A percentile compares a stretch with the other conserved stretches of the same genome.
These are phyloP conservation scores for Apophysomyces variabilis DNA, from an alignment of 371 early-diverging fungal genomes.

Conservation along the genomic window DNA sequence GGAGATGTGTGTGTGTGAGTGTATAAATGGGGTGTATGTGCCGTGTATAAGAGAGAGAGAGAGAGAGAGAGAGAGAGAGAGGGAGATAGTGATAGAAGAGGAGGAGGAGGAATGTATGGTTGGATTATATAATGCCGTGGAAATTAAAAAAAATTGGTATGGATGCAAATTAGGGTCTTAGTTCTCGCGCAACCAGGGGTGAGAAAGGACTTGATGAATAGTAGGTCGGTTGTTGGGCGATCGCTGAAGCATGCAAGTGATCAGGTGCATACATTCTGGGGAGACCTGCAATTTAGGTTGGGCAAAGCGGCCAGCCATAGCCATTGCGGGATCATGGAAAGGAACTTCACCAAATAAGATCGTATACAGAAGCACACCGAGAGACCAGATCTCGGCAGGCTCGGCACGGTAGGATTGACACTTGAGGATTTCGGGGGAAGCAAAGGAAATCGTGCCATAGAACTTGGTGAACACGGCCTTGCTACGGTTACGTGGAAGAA, in stretches of 20 bases:
- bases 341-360: slow-evolving; percentile 78
- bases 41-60: neutral
- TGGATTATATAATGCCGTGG: too few species aligned
- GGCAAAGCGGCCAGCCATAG: slow-evolving; percentile 46
- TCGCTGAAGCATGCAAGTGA: slow-evolving; percentile 70
- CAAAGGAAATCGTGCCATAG: slow-evolving; percentile 69
- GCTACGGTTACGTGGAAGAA: slow-evolving; percentile 51
- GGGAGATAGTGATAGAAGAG: slow-evolving; percentile 1
- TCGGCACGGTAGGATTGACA: slow-evolving; percentile 74
- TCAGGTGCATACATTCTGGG: slow-evolving; percentile 55
- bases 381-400: slow-evolving; percentile 82
- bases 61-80: neutral
- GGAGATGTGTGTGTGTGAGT: neutral
- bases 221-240: slow-evolving; percentile 61
- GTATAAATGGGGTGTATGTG: neutral
- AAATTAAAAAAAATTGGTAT: neutral
- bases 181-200: slow-evolving; percentile 63
- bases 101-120: neutral
- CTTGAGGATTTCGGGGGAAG: slow-evolving; percentile 82
- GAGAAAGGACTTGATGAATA: slow-evolving; percentile 63
- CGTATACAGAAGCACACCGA: slow-evolving; percentile 79
- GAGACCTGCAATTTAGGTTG: slow-evolving; percentile 52
- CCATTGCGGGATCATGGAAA: slow-evolving; percentile 62
- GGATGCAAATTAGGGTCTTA: slow-evolving; percentile 1
- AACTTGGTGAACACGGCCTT: slow-evolving; percentile 57